Percentiles rank a stretch among this genome's conserved stretches.
phyloP scores from a whole-genome alignment of 202 grass and related monocot genomes.

The Setaria italica region DNA sequence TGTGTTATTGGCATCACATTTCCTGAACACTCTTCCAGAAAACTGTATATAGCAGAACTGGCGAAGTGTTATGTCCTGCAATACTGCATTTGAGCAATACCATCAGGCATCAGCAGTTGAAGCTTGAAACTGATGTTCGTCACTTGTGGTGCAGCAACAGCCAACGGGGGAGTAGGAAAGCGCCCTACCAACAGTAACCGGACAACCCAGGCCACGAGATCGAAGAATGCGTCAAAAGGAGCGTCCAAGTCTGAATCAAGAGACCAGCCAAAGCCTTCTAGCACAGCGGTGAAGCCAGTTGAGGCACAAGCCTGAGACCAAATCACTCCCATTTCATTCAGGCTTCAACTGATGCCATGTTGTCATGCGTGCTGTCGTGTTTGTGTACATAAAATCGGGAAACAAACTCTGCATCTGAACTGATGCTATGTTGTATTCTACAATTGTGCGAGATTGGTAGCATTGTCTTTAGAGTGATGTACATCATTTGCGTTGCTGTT shows the following conservation, averaged over 20 bases:
- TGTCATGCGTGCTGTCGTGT: constrained; percentile 34
- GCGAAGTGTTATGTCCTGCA: constrained; percentile 11
- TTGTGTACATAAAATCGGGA: constrained; percentile 35
- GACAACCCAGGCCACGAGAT: constrained; percentile 2
- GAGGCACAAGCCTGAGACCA: constrained; percentile 47
- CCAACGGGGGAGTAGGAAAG: constrained; percentile 19
- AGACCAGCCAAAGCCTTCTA: constrained; percentile 18
- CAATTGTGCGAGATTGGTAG: background rate
- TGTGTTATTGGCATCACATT: background rate
- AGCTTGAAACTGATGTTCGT: background rate
- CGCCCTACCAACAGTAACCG: background rate
- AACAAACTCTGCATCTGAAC: constrained; percentile 28
- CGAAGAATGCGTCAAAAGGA: constrained; percentile 35
- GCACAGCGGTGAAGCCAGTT: constrained; percentile 11
- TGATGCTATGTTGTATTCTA: constrained; percentile 4
- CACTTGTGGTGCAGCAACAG: constrained; percentile 30
- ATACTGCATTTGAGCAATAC: constrained; percentile 12
- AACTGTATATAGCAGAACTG: background rate
- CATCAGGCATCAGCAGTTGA: background rate
- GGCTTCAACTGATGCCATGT: background rate
- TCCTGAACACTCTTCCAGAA: background rate
- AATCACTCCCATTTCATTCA: background rate
- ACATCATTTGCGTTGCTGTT: background rate
- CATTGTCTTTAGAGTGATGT: background rate
- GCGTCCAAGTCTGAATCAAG: constrained; percentile 43